Percentiles rank a stretch among this genome's conserved stretches.
Conservation (phyloP, 202 grass and related monocot genomes). For the Thinopyrum obtusiflorum region DNA sequence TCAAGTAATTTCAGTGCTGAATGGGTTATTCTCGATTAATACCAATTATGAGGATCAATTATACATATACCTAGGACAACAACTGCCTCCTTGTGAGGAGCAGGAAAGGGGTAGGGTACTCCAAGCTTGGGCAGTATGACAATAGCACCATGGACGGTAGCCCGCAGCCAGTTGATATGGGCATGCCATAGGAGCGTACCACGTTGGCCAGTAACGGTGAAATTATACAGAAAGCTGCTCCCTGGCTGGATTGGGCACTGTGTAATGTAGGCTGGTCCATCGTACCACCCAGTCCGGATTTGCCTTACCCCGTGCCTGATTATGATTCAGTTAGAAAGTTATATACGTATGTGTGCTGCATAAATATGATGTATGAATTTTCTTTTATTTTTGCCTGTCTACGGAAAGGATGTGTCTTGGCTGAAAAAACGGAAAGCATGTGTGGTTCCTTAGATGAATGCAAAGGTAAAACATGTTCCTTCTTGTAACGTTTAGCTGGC, state of each 20-base stretch:
- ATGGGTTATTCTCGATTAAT: background rate
- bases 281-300: constrained; percentile 56
- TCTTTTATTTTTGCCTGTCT: background rate
- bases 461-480: background rate
- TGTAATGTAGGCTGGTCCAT: constrained; percentile 66
- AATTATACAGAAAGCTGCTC: constrained; percentile 60
- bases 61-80: constrained; percentile 52
- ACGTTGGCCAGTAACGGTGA: constrained; percentile 53
- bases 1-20: background rate
- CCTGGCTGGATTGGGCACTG: constrained; percentile 69
- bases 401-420: background rate
- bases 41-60: background rate
- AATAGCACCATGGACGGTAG: constrained; percentile 60
- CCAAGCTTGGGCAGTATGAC: constrained; percentile 65
- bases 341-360: background rate
- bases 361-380: background rate
- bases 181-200: constrained; percentile 69
- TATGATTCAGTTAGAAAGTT: background rate
- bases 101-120: constrained; percentile 57
- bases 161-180: constrained; percentile 60
- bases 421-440: background rate
- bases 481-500: background rate
- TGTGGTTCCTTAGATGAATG: background rate
- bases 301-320: constrained; percentile 64
- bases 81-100: constrained; percentile 52